phyloP scores from a whole-genome alignment of 257 asterid genomes.

The Parsonsia alboflavescens region DNA sequence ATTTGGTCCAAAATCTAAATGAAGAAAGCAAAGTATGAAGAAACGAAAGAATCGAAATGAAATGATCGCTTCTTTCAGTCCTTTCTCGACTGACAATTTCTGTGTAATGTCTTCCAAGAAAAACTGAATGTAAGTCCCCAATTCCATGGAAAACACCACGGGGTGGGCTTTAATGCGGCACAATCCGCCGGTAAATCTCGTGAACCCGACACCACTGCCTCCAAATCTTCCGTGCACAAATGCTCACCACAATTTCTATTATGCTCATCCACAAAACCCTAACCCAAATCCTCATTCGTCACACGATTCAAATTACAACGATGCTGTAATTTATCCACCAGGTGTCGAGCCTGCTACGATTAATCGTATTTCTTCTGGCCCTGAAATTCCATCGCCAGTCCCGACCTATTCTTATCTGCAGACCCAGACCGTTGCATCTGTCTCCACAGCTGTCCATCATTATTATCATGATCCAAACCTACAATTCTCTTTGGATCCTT shows the following conservation, averaged over 20 bases:
- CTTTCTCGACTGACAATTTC: neutral
- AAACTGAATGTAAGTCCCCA: neutral
- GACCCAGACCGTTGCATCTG: neutral
- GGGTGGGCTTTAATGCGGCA: conserved; percentile 4
- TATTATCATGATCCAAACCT: conserved; percentile 17
- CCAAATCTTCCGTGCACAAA: neutral
- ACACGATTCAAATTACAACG: neutral
- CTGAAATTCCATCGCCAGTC: neutral
- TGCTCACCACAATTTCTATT: neutral
- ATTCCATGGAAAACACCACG: conserved; percentile 12
- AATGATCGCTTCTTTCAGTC: neutral
- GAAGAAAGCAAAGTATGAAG: too few relatives aligned
- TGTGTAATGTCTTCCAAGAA: neutral
- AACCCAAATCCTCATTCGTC: neutral
- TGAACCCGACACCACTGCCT: neutral
- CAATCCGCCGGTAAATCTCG: conserved; percentile 5
- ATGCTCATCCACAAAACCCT: conserved; percentile 25
- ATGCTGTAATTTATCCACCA: conserved; percentile 10
- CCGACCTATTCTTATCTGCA: conserved; percentile 5
- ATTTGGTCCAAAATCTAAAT: too few relatives aligned
- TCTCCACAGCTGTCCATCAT: neutral
- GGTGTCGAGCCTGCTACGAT: conserved; percentile 4
- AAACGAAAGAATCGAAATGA: neutral
- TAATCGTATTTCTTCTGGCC: conserved; percentile 2
- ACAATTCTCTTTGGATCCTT: neutral